Evolutionary conservation across 2,329 filamentous ascomycete species (phyloP), one percentile per base, ranked within the genome.

Genomic region (Cytospora schulzeri): DNA sequence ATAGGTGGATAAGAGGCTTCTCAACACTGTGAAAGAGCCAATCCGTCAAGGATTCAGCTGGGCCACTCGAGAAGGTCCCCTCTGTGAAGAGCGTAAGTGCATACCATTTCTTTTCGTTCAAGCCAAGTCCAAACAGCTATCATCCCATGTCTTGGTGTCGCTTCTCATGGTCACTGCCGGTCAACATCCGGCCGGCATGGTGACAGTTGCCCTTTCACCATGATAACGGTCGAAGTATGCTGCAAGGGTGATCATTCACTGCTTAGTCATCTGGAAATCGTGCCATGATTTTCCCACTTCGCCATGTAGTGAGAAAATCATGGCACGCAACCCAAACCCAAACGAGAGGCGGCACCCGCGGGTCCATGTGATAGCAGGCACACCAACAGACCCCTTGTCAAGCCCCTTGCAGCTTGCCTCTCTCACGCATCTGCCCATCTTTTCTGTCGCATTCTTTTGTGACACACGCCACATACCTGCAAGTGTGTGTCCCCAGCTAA

Each of bases 41-140:
- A 92, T 99, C 71, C 89, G 92, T 56, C 95, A 99, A 78, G 95
- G 95, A 35, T 99, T 99, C 78, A 93, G 90, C 75, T 99, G 95
- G 95, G 95, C 92, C 57, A 92, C 93, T 35, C 85, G 95, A 68
- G 95, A 99, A 85, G 95, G 95, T 0, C 95, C 95, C 22, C 83
- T 99, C 29, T 98, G 95, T 76, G 95, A 99, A 89, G 95, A 99
- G 81, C 95, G 90, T 92, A 81, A 85, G 90, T 88, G 66, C 63
- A 68, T 62, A 64, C 66, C 66, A 65, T 64, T 69, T 68, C 61
- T 68, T 67, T 68, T 60, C n/a, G n/a, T 69, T 63, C 60, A 54
- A 62, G 63, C 55, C 65, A 62, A 69, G 33, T 65, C 41, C 63
- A 55, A 45, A 57, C 52, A 63, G 62, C 60, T 62, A 60, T n/a